Base-by-base conservation (phyloP, 345 rosid species). In the Gossypium ekmanianum region DNA sequence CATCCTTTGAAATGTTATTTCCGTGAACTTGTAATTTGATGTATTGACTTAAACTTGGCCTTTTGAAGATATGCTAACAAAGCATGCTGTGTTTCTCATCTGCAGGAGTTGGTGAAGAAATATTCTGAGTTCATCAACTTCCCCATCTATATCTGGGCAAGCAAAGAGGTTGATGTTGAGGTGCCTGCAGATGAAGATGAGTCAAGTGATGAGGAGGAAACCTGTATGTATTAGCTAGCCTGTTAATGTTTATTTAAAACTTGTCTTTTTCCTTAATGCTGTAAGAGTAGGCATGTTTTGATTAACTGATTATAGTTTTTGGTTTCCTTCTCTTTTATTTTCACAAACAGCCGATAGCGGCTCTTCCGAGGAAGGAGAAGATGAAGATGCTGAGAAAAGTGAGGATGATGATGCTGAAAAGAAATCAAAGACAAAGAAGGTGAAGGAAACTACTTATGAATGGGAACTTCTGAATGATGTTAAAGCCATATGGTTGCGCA, bases 401-500 rank as follows among this genome's bases (percentile, higher is more conserved):
- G 97, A 88, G 72, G 97, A 91, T 26, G 95, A 93, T 55, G 94
- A 86, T 56, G 66, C 77, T 20, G 94, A 92, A 82, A 89, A 89
- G 22, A 92, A 92, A 81, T 90, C 84, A 14, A 90, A 92, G 84
- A 87, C 93, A 34, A 94, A 92, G 79, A 94, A 77, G 48, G 83
- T 88, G 77, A 94, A 88, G 85, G 98, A 94, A 83, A 94, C 93
- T 56, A 77, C 83, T 68, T 74, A 74, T 76, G 97, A 92, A 69
- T 92, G 98, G 98, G 98, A 92, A 82, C 92, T 88, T 82, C 77
- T 94, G 78, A 92, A 94, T 81, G 98, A 94, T 86, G 95, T 92
- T 43, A 94, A 94, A 79, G 98, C 98, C 75, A 91, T 94, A 82
- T 94, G 98, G 98, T 74, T 94, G 84, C 84, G 98, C 67, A 91